Evolutionary conservation across 306 rosid species (phyloP).

Genomic region (Corylus avellana): DNA sequence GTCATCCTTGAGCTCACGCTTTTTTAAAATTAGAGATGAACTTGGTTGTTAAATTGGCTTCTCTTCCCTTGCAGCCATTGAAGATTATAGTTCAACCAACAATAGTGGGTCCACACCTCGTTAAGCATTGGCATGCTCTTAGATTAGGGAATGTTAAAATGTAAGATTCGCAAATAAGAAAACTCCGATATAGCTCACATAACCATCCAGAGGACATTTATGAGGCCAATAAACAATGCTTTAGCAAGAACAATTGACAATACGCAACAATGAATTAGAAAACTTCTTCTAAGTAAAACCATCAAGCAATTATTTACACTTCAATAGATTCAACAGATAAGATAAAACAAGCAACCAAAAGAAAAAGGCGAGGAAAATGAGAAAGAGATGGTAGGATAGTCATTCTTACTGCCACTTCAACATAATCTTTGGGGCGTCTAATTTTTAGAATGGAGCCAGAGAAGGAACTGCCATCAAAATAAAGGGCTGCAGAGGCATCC

Average conservation of each 20-base stretch:
- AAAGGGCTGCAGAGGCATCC: conserved; percentile 87
- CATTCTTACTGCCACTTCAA: conserved; percentile 83
- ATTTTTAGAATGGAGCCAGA: conserved; percentile 71
- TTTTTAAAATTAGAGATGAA: neutral
- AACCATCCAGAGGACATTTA: neutral
- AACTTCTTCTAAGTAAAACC: neutral
- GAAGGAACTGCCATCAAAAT: conserved; percentile 73
- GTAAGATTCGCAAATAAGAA: neutral
- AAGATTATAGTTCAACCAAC: neutral
- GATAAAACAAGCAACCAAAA: conserved; percentile 7
- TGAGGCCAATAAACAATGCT: neutral
- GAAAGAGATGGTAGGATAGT: conserved; percentile 32
- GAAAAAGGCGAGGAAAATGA: conserved; percentile 7
- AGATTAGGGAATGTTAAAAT: neutral
- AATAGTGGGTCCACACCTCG: neutral
- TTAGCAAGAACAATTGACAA: neutral
- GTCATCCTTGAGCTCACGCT: neutral
- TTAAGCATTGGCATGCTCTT: neutral
- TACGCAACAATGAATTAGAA: too few relatives aligned
- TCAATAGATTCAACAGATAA: conserved; percentile 1
- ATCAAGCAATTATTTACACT: neutral
- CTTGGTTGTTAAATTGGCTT: neutral
- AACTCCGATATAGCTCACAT: neutral
- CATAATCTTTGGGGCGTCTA: conserved; percentile 88
- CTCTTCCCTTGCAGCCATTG: neutral